These are phyloP conservation scores for Neospermospora avenae DNA, from an alignment of 2,329 filamentous ascomycete species.

Conservation along the genomic window DNA sequence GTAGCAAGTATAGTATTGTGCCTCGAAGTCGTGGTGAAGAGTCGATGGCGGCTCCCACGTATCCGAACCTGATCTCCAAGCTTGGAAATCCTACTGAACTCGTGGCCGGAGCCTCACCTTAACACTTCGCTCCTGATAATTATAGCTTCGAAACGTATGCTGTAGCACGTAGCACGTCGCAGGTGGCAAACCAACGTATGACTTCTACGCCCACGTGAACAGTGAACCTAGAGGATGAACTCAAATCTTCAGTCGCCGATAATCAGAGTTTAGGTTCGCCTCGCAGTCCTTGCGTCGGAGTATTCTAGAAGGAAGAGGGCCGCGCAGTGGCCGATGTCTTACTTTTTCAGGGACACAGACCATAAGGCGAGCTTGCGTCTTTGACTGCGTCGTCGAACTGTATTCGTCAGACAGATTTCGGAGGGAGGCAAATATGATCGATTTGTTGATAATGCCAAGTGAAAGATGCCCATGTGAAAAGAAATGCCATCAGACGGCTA, in stretches of 20 bases:
- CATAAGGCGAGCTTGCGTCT: background rate
- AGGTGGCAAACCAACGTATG: background rate
- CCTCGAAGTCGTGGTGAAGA: too few relatives aligned
- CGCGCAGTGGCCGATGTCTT: background rate
- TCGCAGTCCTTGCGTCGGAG: background rate
- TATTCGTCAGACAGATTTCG: background rate
- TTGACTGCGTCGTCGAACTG: background rate
- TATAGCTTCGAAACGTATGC: constrained; percentile 5
- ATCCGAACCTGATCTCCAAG: constrained; percentile 3
- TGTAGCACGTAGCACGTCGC: constrained; percentile 1
- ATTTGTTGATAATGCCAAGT: background rate
- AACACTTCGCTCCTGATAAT: too few relatives aligned
- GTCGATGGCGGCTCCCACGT: constrained; percentile 5
- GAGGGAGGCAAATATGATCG: background rate
- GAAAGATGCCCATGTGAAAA: too few relatives aligned
- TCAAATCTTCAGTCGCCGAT: constrained; percentile 3
- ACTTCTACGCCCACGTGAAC: background rate
- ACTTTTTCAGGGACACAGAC: background rate
- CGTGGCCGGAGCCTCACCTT: constrained; percentile 1
- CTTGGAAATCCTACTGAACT: background rate
- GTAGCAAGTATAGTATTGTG: too few relatives aligned
- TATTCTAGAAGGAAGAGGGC: background rate
- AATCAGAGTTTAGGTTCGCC: background rate
- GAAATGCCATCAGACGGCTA: too few relatives aligned
- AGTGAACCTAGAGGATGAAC: background rate